A percentile compares a stretch with the other conserved stretches of the same genome.
These are phyloP conservation scores for Vigna angularis DNA, from an alignment of 306 rosid genomes.

Conservation along the genomic window DNA sequence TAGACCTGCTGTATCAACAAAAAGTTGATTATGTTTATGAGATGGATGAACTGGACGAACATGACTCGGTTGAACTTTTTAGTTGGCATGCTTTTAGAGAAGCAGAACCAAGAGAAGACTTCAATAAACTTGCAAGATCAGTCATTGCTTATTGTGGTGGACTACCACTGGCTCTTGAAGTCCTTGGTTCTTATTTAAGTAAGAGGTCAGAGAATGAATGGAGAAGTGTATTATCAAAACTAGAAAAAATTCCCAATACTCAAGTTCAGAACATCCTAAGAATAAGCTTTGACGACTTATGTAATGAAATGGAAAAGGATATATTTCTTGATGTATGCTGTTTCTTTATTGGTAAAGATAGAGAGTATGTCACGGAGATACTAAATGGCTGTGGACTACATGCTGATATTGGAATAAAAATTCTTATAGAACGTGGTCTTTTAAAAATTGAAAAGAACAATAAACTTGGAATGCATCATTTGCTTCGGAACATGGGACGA, in stretches of 20 bases:
- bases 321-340: constrained; percentile 52
- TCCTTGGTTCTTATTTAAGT: constrained; percentile 12
- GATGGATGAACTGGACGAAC: background rate
- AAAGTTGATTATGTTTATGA: background rate
- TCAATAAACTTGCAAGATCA: background rate
- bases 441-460: constrained; percentile 28
- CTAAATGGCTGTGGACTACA: constrained; percentile 41
- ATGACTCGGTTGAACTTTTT: constrained; percentile 11
- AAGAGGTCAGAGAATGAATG: constrained; percentile 18
- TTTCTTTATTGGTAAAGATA: constrained; percentile 45
- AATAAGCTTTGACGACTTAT: constrained; percentile 38
- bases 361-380: background rate
- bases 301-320: constrained; percentile 8
- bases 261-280: constrained; percentile 33
- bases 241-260: constrained; percentile 30
- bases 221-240: constrained; percentile 36
- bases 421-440: constrained; percentile 39
- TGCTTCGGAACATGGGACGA: constrained; percentile 46
- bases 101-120: background rate
- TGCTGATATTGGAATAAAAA: constrained; percentile 39
- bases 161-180: constrained; percentile 38
- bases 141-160: background rate
- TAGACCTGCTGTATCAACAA: background rate
- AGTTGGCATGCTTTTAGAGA: constrained; percentile 46
- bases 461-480: constrained; percentile 24